phyloP scores from a whole-genome alignment of 495 filamentous ascomycete species.

The Talaromyces wortmannii region DNA sequence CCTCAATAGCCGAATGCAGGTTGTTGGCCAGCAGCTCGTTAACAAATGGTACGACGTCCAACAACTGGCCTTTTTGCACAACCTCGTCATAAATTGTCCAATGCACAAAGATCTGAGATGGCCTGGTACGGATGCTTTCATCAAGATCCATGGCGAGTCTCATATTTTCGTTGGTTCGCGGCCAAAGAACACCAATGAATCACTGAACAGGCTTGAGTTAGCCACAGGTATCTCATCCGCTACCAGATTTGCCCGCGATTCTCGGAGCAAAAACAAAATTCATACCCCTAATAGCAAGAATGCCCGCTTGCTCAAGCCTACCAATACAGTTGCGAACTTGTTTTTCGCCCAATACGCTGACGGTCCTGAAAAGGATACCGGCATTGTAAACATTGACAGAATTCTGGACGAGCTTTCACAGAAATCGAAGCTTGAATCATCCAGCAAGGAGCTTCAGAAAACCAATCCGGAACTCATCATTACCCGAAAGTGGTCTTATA shows the following conservation, averaged over 20 bases:
- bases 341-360: constrained; percentile 14
- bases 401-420: constrained; percentile 19
- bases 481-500: constrained; percentile 14
- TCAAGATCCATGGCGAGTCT: constrained; percentile 25
- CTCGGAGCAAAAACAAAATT: constrained; percentile 9
- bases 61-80: constrained; percentile 21
- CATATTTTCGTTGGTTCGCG: constrained; percentile 22
- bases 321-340: constrained; percentile 17
- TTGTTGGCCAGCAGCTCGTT: constrained; percentile 17
- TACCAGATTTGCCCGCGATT: constrained; percentile 18
- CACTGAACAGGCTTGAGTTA: constrained; percentile 20
- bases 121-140: constrained; percentile 27
- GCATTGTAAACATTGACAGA: constrained; percentile 14
- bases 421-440: constrained; percentile 6
- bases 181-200: constrained; percentile 17
- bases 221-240: constrained; percentile 19
- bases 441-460: constrained; percentile 8
- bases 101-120: constrained; percentile 15
- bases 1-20: constrained; percentile 18
- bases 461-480: constrained; percentile 12
- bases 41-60: constrained; percentile 23
- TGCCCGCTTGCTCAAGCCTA: constrained; percentile 12
- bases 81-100: constrained; percentile 12
- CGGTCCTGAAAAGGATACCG: constrained; percentile 8
- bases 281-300: constrained; percentile 18